Evolutionary conservation across 1,139 yeast genomes (phyloP), one percentile per base, ranked within the genome.

Genomic region (Yamadazyma blattariae): DNA sequence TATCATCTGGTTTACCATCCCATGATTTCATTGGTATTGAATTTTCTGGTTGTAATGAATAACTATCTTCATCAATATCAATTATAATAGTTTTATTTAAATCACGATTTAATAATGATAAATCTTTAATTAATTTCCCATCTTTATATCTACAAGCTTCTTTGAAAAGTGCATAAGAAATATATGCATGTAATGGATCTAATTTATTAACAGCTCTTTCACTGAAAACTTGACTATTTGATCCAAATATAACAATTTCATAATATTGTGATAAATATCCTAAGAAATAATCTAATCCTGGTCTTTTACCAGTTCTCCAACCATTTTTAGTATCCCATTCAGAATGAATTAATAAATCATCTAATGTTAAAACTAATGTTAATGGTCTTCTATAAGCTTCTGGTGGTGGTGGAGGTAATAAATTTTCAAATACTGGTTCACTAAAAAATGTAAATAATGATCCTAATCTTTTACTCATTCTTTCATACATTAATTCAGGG

Each of bases 251-350:
- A 38, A 94, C 97, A 56, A 92, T 83, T 65, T 92, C 99, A 63
- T 92, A 92, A 67, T 89, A 90, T 63, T 88, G 96, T 6, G 96
- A 86, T 52, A 92, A 72, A 64, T 92, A 92, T 25, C 95, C 96
- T 59, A 92, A 70, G 67, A 92, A 92, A 71, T 94, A 94, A 64
- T 94, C 98, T 44, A 88, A 80, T 41, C 98, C 99, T 29, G 98
- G 98, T 68, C 99, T 86, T 72, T 94, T 94, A 29, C 96, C 97
- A 15, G 97, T 92, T 67, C 95, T 82, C 99, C 99, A 92, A 36
- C 98, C 98, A 56, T 82, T 75, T 60, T 87, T 80, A 48, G 89
- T 80, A 41, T 86, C 79, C 98, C 98, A 92, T 42, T 83, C 87
- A 31, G 95, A 82, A 61, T 92, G 96, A 42, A 90, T 79, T 57